phyloP scores from a whole-genome alignment of 2,329 filamentous ascomycete genomes.

The Fusarium transvaalense region DNA sequence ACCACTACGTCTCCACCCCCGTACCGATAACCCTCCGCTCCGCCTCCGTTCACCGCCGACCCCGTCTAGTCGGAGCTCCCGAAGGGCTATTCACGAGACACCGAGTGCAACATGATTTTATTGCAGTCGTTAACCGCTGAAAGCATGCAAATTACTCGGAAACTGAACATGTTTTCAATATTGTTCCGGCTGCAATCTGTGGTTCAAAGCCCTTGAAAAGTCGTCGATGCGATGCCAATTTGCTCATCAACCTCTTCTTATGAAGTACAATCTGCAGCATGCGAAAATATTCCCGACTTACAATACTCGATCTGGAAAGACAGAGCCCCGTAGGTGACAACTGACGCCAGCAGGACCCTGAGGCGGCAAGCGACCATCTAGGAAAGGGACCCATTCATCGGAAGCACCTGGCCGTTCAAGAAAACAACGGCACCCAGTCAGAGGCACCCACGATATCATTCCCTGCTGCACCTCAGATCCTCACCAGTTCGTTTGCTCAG shows the following conservation, averaged over 20 bases:
- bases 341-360: constrained; percentile 7
- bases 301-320: not conserved
- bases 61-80: constrained; percentile 40
- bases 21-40: constrained; percentile 45
- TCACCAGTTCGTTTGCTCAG: constrained; percentile 41
- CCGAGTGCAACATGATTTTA: constrained; percentile 26
- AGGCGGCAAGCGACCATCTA: constrained; percentile 10
- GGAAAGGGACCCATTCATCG: constrained; percentile 33
- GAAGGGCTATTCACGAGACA: constrained; percentile 20
- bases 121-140: not conserved
- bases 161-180: too few species aligned
- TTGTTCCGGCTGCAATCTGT: not conserved
- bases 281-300: constrained; percentile 7
- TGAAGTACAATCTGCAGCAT: not conserved
- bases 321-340: constrained; percentile 1
- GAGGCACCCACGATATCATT: constrained; percentile 38
- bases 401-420: constrained; percentile 38
- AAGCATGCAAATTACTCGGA: not conserved
- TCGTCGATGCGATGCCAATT: not conserved
- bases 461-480: constrained; percentile 37
- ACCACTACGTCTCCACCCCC: constrained; percentile 38
- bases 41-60: constrained; percentile 45
- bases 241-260: not conserved
- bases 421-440: constrained; percentile 33
- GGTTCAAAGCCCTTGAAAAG: not conserved